These are phyloP conservation scores for Melanogaster broomeanus DNA, from an alignment of 768 basidiomycete species.

Conservation along the genomic window DNA sequence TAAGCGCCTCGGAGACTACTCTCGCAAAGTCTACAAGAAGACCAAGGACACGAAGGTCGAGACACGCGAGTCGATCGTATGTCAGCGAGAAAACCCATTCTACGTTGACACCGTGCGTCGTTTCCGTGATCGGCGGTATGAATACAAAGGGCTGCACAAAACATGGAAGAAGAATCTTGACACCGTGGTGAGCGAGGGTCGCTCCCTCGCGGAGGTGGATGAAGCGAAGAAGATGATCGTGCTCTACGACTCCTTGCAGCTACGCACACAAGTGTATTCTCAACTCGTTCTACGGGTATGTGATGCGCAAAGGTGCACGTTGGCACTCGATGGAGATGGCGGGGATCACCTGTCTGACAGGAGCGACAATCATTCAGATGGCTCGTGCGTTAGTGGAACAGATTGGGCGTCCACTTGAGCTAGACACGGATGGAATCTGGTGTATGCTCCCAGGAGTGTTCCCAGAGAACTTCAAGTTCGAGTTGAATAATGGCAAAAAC, in stretches of 20 bases:
- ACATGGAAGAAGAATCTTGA: slow-evolving; percentile 99
- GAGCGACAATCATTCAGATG: slow-evolving; percentile 98
- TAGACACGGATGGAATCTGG: slow-evolving; percentile 99
- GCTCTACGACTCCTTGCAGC: slow-evolving; percentile 95
- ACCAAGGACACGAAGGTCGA: slow-evolving; percentile 97
- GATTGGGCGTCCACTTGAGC: slow-evolving; percentile 93
- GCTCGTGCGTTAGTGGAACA: slow-evolving; percentile 96
- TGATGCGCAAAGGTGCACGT: slow-evolving; percentile 98
- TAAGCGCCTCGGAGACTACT: slow-evolving; percentile 98
- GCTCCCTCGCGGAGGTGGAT: slow-evolving; percentile 82
- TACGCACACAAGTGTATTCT: slow-evolving; percentile 99
- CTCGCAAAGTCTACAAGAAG: slow-evolving; percentile 97
- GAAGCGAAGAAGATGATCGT: slow-evolving; percentile 99
- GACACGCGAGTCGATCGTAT: slow-evolving; percentile 91
- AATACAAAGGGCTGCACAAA: slow-evolving; percentile 98
- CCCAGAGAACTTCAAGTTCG: slow-evolving; percentile 97
- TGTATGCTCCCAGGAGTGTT: slow-evolving; percentile 99
- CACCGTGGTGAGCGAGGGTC: slow-evolving; percentile 60
- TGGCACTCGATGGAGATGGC: slow-evolving; percentile 99
- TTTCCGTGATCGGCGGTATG: slow-evolving; percentile 97
- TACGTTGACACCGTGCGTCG: slow-evolving; percentile 97
- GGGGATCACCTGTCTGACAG: slow-evolving; percentile 97
- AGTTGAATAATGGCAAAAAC: slow-evolving; percentile 82
- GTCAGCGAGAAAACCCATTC: slow-evolving; percentile 97
- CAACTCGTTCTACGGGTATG: slow-evolving; percentile 99